These are phyloP conservation scores for Phytophthora boehmeriae DNA, from an alignment of 352 stramenopile genomes.

Conservation along the genomic window DNA sequence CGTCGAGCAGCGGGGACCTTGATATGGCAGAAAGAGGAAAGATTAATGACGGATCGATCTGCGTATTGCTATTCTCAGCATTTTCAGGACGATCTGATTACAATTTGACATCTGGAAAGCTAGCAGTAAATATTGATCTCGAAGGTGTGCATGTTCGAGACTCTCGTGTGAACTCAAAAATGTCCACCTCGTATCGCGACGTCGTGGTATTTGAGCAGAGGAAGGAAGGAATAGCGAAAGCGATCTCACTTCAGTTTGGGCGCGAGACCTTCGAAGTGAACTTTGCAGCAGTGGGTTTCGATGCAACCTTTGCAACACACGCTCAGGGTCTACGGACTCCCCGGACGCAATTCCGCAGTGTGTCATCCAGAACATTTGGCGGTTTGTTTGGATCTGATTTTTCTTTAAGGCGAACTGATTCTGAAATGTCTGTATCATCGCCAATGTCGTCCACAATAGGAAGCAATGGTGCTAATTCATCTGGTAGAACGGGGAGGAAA, in stretches of 20 bases:
- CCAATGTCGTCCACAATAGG: constrained; percentile 31
- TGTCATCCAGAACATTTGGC: constrained; percentile 46
- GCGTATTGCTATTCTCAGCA: constrained; percentile 56
- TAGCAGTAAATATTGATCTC: constrained; percentile 58
- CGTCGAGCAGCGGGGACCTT: constrained; percentile 73
- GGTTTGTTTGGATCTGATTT: constrained; percentile 44
- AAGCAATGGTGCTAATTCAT: constrained; percentile 16
- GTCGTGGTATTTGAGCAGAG: constrained; percentile 72
- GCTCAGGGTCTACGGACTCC: constrained; percentile 25
- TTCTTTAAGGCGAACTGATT: constrained; percentile 39
- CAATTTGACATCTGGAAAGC: constrained; percentile 47
- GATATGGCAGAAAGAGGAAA: constrained; percentile 73
- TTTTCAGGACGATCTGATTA: constrained; percentile 59
- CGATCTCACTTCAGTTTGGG: constrained; percentile 68
- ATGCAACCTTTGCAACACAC: constrained; percentile 41
- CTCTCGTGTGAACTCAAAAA: constrained; percentile 58
- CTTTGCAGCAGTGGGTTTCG: constrained; percentile 46
- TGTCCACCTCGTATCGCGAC: constrained; percentile 70
- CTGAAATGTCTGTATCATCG: constrained; percentile 37
- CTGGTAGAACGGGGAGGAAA: constrained; percentile 24
- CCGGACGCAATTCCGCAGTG: constrained; percentile 41
- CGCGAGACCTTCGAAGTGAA: constrained; percentile 52
- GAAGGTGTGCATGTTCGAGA: constrained; percentile 72
- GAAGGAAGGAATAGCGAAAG: constrained; percentile 47
- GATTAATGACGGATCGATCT: constrained; percentile 78